These are phyloP conservation scores for Wickerhamomyces sp. DNA, from an alignment of 1,139 yeast species.

Conservation along the genomic window DNA sequence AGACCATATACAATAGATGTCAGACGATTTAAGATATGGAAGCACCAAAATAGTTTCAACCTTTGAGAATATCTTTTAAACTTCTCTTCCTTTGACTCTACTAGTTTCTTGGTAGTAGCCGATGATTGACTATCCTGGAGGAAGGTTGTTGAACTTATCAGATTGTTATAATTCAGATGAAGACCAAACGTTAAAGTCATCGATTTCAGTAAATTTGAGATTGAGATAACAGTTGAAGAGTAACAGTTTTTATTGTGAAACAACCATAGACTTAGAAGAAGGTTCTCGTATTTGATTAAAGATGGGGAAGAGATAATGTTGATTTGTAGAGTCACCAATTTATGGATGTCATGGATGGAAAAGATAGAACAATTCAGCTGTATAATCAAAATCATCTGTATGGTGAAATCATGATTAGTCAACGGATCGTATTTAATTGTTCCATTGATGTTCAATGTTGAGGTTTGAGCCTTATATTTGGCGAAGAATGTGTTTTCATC, in stretches of 20 bases:
- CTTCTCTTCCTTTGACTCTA: slow-evolving; percentile 29
- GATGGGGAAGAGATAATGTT: slow-evolving; percentile 5
- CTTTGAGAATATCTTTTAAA: slow-evolving; percentile 36
- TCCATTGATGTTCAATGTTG: not conserved
- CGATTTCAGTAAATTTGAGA: slow-evolving; percentile 25
- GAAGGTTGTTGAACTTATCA: slow-evolving; percentile 15
- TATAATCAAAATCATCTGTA: slow-evolving; percentile 32
- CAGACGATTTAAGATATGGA: slow-evolving; percentile 37
- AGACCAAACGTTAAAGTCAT: slow-evolving; percentile 20
- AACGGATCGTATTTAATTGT: slow-evolving; percentile 39
- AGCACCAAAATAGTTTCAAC: slow-evolving; percentile 59
- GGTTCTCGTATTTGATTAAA: slow-evolving; percentile 19
- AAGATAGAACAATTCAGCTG: slow-evolving; percentile 29
- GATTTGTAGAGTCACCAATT: slow-evolving; percentile 18
- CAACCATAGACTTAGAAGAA: slow-evolving; percentile 18
- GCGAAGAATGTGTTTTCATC: slow-evolving; percentile 55
- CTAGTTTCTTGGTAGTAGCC: not conserved
- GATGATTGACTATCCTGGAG: no score
- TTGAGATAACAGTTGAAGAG: slow-evolving; percentile 23
- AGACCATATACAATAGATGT: slow-evolving; percentile 21
- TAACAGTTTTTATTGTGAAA: slow-evolving; percentile 24
- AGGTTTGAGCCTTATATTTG: slow-evolving; percentile 39
- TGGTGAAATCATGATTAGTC: slow-evolving; percentile 31
- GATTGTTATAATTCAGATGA: slow-evolving; percentile 25
- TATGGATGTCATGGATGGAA: slow-evolving; percentile 23